These are phyloP conservation scores for Gastrodia elata DNA, from an alignment of 106 monocot genomes.

Conservation along the genomic window DNA sequence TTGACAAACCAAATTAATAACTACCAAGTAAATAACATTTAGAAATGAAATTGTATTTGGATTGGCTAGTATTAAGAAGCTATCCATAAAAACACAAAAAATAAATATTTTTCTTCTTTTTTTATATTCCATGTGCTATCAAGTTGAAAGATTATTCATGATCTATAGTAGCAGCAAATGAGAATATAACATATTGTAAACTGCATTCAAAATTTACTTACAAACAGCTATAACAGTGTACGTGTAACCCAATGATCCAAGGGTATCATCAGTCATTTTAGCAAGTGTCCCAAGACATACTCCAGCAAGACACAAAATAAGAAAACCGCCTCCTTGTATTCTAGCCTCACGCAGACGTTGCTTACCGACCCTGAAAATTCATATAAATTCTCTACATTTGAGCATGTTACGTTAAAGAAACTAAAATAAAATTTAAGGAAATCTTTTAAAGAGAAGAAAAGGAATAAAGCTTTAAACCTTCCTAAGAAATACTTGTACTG, in stretches of 20 bases:
- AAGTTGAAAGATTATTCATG: background rate
- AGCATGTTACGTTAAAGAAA: too few species aligned
- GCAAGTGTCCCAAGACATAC: slow-evolving; percentile 83
- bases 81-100: background rate
- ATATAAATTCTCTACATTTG: background rate
- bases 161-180: background rate
- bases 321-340: slow-evolving; percentile 79
- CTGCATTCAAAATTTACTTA: slow-evolving; percentile 36
- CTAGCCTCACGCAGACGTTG: slow-evolving; percentile 87
- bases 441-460: background rate
- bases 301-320: slow-evolving; percentile 85
- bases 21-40: too few species aligned
- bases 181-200: background rate
- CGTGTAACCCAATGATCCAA: slow-evolving; percentile 70
- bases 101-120: background rate
- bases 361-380: slow-evolving; percentile 64
- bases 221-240: slow-evolving; percentile 97
- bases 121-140: background rate
- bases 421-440: background rate
- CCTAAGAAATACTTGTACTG: slow-evolving; percentile 88
- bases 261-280: slow-evolving; percentile 66
- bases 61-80: background rate
- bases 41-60: too few species aligned
- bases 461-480: slow-evolving; percentile 30
- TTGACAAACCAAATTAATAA: too few species aligned